These are phyloP conservation scores for Fusarium phyllophilum DNA, from an alignment of 2,329 filamentous ascomycete species.

Conservation along the genomic window DNA sequence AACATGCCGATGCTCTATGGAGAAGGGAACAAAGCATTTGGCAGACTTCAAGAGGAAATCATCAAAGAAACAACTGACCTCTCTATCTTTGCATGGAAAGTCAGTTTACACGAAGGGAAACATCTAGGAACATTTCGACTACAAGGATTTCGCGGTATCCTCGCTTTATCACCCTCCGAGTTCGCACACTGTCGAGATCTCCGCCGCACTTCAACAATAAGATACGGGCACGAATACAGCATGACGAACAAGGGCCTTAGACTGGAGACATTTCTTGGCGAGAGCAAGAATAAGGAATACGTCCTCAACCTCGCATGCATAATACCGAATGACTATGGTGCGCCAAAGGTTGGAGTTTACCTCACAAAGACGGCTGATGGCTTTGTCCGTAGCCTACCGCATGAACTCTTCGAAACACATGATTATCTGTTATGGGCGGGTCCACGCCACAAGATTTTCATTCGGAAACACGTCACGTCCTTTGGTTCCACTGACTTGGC, in stretches of 20 bases:
- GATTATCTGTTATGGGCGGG: neutral
- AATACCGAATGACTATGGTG: fast-evolving
- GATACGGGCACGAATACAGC: neutral
- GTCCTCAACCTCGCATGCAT: neutral
- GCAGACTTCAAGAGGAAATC: conserved; percentile 20
- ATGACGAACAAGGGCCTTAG: conserved; percentile 9
- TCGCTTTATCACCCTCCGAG: neutral
- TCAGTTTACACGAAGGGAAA: neutral
- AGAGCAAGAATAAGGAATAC: neutral
- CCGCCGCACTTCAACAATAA: neutral
- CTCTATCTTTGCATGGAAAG: conserved; percentile 18
- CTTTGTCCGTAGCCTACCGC: neutral
- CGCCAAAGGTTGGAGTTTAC: neutral
- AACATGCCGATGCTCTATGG: conserved; percentile 23
- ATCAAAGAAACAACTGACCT: conserved; percentile 15
- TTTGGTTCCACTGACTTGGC: neutral
- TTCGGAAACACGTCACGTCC: neutral
- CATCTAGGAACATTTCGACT: neutral
- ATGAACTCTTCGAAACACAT: neutral
- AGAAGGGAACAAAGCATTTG: conserved; percentile 3
- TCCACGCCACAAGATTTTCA: neutral
- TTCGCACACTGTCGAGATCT: neutral
- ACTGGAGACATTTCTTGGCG: neutral
- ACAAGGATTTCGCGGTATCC: neutral
- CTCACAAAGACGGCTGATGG: neutral